A percentile compares a stretch with the other conserved stretches of the same genome.
Conservation (phyloP, 805 yeast species). For the Millerozyma acaciae region DNA sequence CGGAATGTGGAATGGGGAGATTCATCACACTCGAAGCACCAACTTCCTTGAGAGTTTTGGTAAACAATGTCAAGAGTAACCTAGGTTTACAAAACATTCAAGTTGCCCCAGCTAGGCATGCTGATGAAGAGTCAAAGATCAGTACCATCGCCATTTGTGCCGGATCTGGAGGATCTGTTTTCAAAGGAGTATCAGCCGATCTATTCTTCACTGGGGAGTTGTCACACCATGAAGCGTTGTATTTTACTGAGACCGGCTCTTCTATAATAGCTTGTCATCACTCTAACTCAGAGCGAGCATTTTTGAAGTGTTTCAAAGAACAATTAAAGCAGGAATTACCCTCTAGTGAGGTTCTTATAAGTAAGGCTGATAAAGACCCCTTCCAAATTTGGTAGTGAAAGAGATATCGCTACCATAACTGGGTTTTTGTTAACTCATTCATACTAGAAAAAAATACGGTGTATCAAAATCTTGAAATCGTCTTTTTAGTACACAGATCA, state of each 20-base stretch:
- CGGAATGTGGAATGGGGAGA: constrained; percentile 81
- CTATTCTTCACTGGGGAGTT: constrained; percentile 87
- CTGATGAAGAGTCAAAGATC: constrained; percentile 31
- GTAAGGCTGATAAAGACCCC: constrained; percentile 66
- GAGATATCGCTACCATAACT: too few species aligned
- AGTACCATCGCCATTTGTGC: constrained; percentile 82
- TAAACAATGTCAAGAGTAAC: constrained; percentile 49
- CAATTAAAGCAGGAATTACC: constrained; percentile 47
- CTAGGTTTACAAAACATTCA: constrained; percentile 58
- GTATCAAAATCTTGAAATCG: too few species aligned
- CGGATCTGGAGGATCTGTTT: constrained; percentile 86
- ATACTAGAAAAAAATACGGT: too few species aligned
- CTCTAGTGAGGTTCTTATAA: constrained; percentile 44
- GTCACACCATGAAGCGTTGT: constrained; percentile 87
- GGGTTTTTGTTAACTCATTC: too few species aligned
- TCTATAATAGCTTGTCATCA: constrained; percentile 81
- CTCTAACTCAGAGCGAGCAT: constrained; percentile 90
- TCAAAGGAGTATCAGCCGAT: constrained; percentile 60
- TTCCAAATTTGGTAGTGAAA: constrained; percentile 27
- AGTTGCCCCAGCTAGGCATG: constrained; percentile 43
- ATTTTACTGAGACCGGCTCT: constrained; percentile 64
- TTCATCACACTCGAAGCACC: constrained; percentile 47
- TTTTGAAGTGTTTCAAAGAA: constrained; percentile 48
- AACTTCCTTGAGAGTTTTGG: constrained; percentile 40
- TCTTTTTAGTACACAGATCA: too few species aligned